Base-by-base conservation (phyloP, 2,329 filamentous ascomycete genomes). In the Apiospora marii region DNA sequence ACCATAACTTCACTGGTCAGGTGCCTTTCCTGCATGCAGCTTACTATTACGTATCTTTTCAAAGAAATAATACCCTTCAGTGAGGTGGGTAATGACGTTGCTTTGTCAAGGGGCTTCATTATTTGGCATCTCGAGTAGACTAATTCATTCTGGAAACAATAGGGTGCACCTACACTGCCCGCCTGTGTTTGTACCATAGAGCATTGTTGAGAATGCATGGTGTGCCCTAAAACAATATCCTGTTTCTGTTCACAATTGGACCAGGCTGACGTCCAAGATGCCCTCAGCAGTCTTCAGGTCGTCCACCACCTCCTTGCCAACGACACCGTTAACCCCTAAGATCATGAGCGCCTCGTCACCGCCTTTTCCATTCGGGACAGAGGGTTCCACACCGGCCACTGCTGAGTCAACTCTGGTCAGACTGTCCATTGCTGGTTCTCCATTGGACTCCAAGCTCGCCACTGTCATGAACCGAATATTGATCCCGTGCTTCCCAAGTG, bases 401-500 rank as follows among this genome's bases (percentile, higher is more conserved):
- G 73, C 76, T 30, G 76, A 79, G 30, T 75, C 78, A 44, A 74
- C 78, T 74, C 49, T 73, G 24, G 30, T 69, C 68, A 71, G 67
- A 34, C 22, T 72, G n/a, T 2, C 30, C 69, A 70, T 67, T 34
- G 34, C 71, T 64, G 72, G 70, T 72, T 67, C 74, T 13, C 71
- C 70, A 53, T 71, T 72, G 49, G 73, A 46, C 58, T 78, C 78
- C 74, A 93, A 80, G 22, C 86, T 85, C 3, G 88, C 88, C 1
- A 95, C 93, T 78, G 90, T 91, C 94, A 96, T 96, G 79, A 92
- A 95, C 67, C 88, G 89, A 80, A 96, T 94, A 78, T 96, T 96
- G 70, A 96, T 90, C 0, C 90, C 90, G 49, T 92, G 88, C 49
- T 86, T 87, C 0, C 93, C 94, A 37, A 96, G 83, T 70, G 91